Evolutionary conservation across 441 rosid species (phyloP), one percentile per base, ranked within the genome.

Genomic region (Euphorbia corollata): DNA sequence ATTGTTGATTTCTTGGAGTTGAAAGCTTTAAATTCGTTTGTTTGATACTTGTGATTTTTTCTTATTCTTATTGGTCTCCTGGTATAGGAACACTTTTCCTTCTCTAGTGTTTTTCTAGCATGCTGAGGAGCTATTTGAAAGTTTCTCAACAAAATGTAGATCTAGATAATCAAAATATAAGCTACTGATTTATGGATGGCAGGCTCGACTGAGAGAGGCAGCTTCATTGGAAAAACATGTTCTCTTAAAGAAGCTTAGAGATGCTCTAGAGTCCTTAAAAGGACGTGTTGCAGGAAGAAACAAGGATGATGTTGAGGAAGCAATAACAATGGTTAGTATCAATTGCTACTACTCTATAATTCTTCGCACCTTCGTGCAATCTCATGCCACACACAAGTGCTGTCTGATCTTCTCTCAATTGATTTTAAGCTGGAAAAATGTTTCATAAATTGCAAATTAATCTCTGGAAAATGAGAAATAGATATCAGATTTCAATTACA

Each of bases 191-290:
- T 60, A 38, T 71, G 73, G 55, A 58, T 66, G 77, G 71, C 92
- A 94, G 98, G 97, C 96, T 45, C 87, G 81, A 77, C 84, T 91
- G 59, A 78, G 87, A 68, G 97, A 91, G 80, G 97, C 90, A 69
- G 94, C 93, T 60, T 94, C 97, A 5, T 71, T 94, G 83, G 98
- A 94, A 82, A 91, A 91, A 64, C 99, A 94, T 84, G 92, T 94
- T 71, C 93, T 94, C 76, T 65, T 94, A 81, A 91, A 94, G 88
- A 94, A 94, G 87, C 92, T 94, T 64, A 82, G 98, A 75, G 98
- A 94, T 85, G 96, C 92, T 19, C 71, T 94, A 71, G 97, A 91
- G 75, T 86, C 92, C 27, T 74, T 94, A 68, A 85, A 75, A 81
- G 99, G 98, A 56, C 91, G 92, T 56, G 96, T 94, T 66, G 90